Percentiles rank a stretch among this genome's conserved stretches.
Conservation (phyloP, 768 basidiomycete genomes). For the Boletus huronensis region DNA sequence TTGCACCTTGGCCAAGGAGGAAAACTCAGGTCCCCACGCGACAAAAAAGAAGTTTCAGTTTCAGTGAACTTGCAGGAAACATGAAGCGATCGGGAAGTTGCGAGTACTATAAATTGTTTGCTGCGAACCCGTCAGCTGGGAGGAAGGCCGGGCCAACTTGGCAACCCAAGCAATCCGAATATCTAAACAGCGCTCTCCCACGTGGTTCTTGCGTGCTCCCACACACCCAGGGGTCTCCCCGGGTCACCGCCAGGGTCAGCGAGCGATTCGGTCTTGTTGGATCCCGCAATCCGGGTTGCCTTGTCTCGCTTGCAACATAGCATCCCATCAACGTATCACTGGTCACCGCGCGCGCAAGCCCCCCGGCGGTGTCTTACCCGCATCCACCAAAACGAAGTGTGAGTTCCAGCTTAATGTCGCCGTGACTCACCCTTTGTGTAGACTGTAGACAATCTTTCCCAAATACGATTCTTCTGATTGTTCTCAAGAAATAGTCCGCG, state of each 20-base stretch:
- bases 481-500: slow-evolving; percentile 3
- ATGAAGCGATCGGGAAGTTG: slow-evolving; percentile 21
- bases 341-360: neutral
- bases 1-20: slow-evolving; percentile 1
- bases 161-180: slow-evolving; percentile 9
- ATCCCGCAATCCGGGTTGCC: slow-evolving; percentile 14
- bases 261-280: slow-evolving; percentile 4
- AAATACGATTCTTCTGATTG: slow-evolving; percentile 4
- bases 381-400: neutral
- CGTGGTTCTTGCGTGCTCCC: slow-evolving; percentile 25
- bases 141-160: slow-evolving; percentile 8
- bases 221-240: slow-evolving; percentile 10
- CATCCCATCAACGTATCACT: neutral
- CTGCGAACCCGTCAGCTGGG: slow-evolving; percentile 13
- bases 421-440: slow-evolving; percentile 20
- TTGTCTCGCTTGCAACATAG: neutral
- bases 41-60: slow-evolving; percentile 16
- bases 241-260: slow-evolving; percentile 13
- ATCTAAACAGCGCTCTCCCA: slow-evolving; percentile 18
- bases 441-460: neutral
- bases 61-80: slow-evolving; percentile 5
- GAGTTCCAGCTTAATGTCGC: slow-evolving; percentile 8
- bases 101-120: slow-evolving; percentile 14
- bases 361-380: slow-evolving; percentile 10
- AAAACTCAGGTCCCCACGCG: slow-evolving; percentile 7